Conservation (phyloP, 345 rosid species). For the Excoecaria cochinchinensis region DNA sequence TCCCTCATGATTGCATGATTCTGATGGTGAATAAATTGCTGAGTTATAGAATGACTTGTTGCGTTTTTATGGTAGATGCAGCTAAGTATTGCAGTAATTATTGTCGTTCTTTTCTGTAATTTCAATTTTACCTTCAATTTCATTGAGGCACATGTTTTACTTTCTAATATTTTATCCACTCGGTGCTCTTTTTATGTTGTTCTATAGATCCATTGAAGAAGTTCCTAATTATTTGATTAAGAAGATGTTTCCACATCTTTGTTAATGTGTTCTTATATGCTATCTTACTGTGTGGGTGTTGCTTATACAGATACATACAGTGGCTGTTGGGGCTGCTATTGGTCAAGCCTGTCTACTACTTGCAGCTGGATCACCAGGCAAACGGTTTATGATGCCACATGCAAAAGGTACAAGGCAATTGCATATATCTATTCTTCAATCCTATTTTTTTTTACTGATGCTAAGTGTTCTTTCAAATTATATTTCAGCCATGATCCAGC, state of each 20-base stretch:
- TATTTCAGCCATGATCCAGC: conserved; percentile 76
- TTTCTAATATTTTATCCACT: background rate
- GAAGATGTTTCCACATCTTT: background rate
- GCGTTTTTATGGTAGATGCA: background rate
- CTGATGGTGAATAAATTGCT: background rate
- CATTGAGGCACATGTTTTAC: background rate
- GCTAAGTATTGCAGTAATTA: background rate
- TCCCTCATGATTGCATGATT: background rate
- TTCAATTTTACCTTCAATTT: background rate
- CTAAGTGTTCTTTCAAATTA: conserved; percentile 19
- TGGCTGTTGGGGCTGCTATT: conserved; percentile 71
- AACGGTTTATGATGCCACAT: conserved; percentile 86
- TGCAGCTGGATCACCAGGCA: conserved; percentile 82
- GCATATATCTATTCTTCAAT: conserved; percentile 2
- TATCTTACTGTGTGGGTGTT: conserved; percentile 12
- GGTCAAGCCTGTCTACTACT: conserved; percentile 84
- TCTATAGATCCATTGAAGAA: background rate
- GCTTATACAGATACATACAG: conserved; percentile 63
- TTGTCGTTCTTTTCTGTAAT: background rate
- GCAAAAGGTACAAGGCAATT: conserved; percentile 57
- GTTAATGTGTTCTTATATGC: background rate
- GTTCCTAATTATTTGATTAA: background rate
- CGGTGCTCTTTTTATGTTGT: background rate
- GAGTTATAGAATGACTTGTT: background rate
- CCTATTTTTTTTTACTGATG: background rate